phyloP scores from a whole-genome alignment of 768 basidiomycete genomes.

The Solioccasus polychromus region DNA sequence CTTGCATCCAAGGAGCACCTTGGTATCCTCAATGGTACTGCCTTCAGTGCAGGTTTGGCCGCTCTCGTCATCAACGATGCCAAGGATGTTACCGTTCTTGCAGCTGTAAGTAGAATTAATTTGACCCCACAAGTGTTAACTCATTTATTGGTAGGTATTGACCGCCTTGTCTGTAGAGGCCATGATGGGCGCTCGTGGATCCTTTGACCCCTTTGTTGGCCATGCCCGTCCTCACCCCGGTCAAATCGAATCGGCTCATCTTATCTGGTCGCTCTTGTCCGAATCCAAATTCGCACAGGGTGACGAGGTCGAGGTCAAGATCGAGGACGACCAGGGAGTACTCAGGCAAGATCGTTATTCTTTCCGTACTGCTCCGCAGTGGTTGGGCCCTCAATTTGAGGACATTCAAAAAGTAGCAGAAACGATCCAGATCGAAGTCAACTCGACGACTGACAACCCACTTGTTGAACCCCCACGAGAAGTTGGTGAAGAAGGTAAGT shows the following conservation, averaged over 20 bases:
- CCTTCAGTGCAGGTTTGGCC: conserved; percentile 79
- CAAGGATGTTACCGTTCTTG: conserved; percentile 59
- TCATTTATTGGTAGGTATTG: conserved; percentile 45
- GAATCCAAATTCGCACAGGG: conserved; percentile 66
- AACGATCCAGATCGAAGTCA: conserved; percentile 71
- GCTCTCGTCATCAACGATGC: conserved; percentile 72
- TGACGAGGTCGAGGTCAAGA: conserved; percentile 71
- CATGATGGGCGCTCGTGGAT: conserved; percentile 66
- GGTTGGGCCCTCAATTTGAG: conserved; percentile 82
- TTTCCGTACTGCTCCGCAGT: conserved; percentile 76
- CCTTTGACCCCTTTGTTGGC: conserved; percentile 76
- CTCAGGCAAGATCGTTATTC: conserved; percentile 75
- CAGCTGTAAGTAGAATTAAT: conserved; percentile 28
- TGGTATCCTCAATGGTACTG: conserved; percentile 82
- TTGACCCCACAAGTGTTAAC: background rate
- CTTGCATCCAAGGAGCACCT: conserved; percentile 77
- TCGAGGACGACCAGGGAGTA: conserved; percentile 68
- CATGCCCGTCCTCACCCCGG: conserved; percentile 80
- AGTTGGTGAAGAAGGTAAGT: conserved; percentile 29
- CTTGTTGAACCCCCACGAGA: conserved; percentile 79
- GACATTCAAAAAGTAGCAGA: conserved; percentile 66
- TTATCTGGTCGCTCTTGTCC: conserved; percentile 65
- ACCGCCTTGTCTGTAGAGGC: conserved; percentile 87
- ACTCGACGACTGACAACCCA: conserved; percentile 89
- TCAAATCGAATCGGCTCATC: conserved; percentile 73